Evolutionary conservation across 768 basidiomycete species (phyloP).

Genomic region (Cubamyces sp.): DNA sequence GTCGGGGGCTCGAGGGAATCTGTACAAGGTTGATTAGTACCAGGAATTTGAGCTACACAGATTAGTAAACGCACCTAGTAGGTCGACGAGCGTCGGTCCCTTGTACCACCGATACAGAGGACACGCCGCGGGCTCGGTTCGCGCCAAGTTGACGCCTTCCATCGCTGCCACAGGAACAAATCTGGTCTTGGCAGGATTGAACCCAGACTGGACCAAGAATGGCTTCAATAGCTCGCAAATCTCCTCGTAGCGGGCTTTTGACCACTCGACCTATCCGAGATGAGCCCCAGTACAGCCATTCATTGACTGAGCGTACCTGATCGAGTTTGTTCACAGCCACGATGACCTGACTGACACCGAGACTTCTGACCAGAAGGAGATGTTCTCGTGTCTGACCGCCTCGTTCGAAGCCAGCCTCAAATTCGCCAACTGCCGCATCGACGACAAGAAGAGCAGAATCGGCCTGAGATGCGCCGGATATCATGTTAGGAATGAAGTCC

Average conservation of each 20-base stretch:
- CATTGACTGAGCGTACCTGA: conserved; percentile 52
- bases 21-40: conserved; percentile 34
- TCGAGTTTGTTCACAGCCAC: conserved; percentile 97
- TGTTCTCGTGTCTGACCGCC: conserved; percentile 98
- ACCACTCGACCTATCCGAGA: conserved; percentile 79
- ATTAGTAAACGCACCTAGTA: conserved; percentile 61
- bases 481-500: conserved; percentile 99
- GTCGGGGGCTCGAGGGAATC: conserved; percentile 82
- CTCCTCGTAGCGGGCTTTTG: conserved; percentile 79
- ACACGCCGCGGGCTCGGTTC: conserved; percentile 49
- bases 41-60: conserved; percentile 1
- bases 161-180: conserved; percentile 93
- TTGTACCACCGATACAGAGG: conserved; percentile 75
- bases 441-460: conserved; percentile 94
- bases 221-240: conserved; percentile 74
- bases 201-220: conserved; percentile 90
- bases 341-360: conserved; percentile 90
- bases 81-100: conserved; percentile 83
- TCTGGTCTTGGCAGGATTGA: conserved; percentile 71
- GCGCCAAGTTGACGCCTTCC: conserved; percentile 81
- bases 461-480: conserved; percentile 96
- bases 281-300: not conserved
- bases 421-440: conserved; percentile 88
- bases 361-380: conserved; percentile 84
- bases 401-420: conserved; percentile 92